Evolutionary conservation across 495 filamentous ascomycete genomes (phyloP).

Genomic region (Amorphotheca resinae): DNA sequence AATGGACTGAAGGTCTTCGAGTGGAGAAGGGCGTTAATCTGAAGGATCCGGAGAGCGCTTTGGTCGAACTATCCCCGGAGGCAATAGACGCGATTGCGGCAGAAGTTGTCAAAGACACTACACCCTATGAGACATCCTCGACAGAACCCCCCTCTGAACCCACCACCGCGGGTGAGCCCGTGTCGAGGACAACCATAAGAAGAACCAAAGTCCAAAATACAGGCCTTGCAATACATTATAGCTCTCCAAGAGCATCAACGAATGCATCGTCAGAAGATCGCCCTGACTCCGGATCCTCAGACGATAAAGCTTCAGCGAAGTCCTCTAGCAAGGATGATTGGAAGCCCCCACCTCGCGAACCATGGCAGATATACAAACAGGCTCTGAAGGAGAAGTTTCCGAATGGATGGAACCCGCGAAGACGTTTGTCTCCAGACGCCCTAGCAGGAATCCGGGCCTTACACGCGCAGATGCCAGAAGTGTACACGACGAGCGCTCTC

Average conservation of each 20-base stretch:
- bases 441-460: conserved; percentile 75
- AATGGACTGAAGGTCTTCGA: background rate
- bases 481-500: conserved; percentile 62
- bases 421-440: conserved; percentile 83
- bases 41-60: background rate
- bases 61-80: background rate
- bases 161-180: background rate
- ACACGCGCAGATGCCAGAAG: conserved; percentile 57
- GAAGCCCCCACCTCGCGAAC: conserved; percentile 24
- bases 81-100: background rate
- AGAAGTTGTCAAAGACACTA: background rate
- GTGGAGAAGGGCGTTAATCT: background rate
- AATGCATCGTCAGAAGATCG: no score
- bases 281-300: no score
- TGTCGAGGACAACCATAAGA: background rate
- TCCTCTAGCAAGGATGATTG: conserved; percentile 13
- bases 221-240: conserved; percentile 3
- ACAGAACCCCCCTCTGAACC: no score
- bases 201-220: conserved; percentile 2
- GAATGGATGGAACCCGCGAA: conserved; percentile 65
- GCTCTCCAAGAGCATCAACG: conserved; percentile 1
- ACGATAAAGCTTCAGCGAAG: no score
- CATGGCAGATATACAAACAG: conserved; percentile 62
- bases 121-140: background rate
- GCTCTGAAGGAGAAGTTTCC: conserved; percentile 62